phyloP scores from a whole-genome alignment of 2,329 filamentous ascomycete genomes.

The Fusarium nurragi region DNA sequence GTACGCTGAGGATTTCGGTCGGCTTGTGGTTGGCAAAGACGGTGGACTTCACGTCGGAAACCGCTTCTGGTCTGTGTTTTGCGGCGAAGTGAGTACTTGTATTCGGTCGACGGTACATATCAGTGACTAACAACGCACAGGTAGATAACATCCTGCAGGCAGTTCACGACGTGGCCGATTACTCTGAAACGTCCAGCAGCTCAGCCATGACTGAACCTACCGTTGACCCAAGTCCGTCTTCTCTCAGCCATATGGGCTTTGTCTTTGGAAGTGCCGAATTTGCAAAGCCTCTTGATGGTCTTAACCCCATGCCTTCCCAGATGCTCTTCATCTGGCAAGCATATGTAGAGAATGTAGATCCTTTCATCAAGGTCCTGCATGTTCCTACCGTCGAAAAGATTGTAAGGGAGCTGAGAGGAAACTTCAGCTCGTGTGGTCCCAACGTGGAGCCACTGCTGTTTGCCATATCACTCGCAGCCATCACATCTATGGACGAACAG shows the following conservation, averaged over 20 bases:
- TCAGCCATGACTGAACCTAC: neutral
- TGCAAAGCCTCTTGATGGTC: slow-evolving; percentile 14
- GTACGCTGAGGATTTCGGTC: slow-evolving; percentile 46
- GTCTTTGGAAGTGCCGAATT: slow-evolving; percentile 28
- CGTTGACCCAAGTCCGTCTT: neutral
- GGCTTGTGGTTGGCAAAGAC: slow-evolving; percentile 41
- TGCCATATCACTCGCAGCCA: slow-evolving; percentile 42
- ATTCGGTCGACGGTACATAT: rapidly evolving
- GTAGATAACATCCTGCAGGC: slow-evolving; percentile 47
- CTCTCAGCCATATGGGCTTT: slow-evolving; percentile 28
- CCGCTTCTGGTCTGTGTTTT: slow-evolving; percentile 48
- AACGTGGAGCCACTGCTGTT: slow-evolving; percentile 42
- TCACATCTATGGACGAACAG: slow-evolving; percentile 40
- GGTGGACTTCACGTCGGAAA: slow-evolving; percentile 45
- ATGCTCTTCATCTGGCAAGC: slow-evolving; percentile 45
- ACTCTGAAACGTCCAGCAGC: slow-evolving; percentile 2
- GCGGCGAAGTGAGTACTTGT: slow-evolving; percentile 37
- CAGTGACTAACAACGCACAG: slow-evolving; percentile 17
- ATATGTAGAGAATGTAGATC: slow-evolving; percentile 46
- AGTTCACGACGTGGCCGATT: slow-evolving; percentile 42
- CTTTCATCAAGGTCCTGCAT: slow-evolving; percentile 47
- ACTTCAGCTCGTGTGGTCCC: slow-evolving; percentile 31
- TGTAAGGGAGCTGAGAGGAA: slow-evolving; percentile 30
- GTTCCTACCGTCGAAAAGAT: slow-evolving; percentile 28
- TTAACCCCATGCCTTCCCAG: slow-evolving; percentile 44